Evolutionary conservation across 140 eudicot genomes (phyloP), one percentile per base, ranked within the genome.

Genomic region (Bidens hawaiensis): DNA sequence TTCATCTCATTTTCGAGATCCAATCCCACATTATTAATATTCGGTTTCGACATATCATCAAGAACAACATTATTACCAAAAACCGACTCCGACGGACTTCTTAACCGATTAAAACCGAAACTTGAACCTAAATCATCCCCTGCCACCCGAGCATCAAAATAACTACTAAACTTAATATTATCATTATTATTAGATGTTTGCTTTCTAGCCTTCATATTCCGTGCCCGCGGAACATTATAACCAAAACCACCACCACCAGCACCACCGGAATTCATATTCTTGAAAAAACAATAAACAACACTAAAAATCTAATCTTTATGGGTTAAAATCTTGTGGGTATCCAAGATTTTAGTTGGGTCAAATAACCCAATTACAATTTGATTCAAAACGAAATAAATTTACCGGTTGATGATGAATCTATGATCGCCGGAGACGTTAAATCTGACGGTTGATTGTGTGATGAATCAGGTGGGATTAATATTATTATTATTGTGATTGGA

Each of bases 1-100:
- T 78, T 69, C 81, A 80, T 71, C 76, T 85, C 83, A 73, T 70
- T 75, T 7, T 79, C 78, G n/a, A 88, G 72, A 41, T 74, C 86
- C 14, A 36, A 64, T 7, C 40, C 72, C 58, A 71, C 55, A 59
- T 58, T 56, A 14, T 60, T 72, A 49, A 90, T 75, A 42, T 49
- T 69, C 89, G 81, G 26, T 13, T 67, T 79, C 70, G 72, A 71
- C 73, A 83, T 50, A 17, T 79, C 78, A 62, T 84, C 85, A 5
- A 74, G 14, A 34, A 77, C 50, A 3, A 67, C 80, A 60, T 36
- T 67, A 73, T 34, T 25, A 1, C 71, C 72, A 1, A 45, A 47
- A 74, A 48, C 45, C 22, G 66, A 31, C 11, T 23, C 49, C 5
- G 60, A 14, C 15, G 67, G 26, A 13, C 62, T 26, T 6, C 55